Percentiles rank a stretch among this genome's conserved stretches.
These are phyloP conservation scores for Eimeria maxima DNA, from an alignment of 169 alveolate species.

Conservation along the genomic window DNA sequence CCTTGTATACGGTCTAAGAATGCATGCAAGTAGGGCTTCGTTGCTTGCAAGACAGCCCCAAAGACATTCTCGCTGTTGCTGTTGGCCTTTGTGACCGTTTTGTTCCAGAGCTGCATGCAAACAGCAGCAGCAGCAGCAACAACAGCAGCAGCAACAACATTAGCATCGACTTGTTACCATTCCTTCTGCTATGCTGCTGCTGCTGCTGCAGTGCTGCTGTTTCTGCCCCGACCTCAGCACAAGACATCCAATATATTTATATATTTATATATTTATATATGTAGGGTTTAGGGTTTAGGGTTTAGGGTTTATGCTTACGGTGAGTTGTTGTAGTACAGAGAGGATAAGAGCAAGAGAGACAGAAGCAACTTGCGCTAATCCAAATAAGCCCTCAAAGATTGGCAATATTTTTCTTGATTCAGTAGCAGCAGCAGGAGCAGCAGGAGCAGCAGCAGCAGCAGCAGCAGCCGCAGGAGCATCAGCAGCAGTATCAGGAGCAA, in stretches of 20 bases:
- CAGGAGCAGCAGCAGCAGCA: neutral
- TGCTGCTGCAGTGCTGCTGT: slow-evolving; percentile 1
- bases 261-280: neutral
- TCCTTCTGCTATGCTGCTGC: slow-evolving; percentile 1
- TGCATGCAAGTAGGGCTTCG: slow-evolving; percentile 19
- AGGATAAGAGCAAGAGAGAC: slow-evolving; percentile 46
- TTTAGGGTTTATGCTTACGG: neutral
- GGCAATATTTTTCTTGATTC: neutral
- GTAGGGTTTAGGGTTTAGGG: neutral
- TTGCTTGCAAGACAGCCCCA: neutral
- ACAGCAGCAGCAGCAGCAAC: slow-evolving; percentile 1
- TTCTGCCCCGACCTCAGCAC: neutral
- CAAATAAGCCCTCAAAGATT: slow-evolving; percentile 29
- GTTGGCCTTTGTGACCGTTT: neutral
- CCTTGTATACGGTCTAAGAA: slow-evolving; percentile 2
- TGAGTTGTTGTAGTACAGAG: neutral
- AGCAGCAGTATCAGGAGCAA: neutral
- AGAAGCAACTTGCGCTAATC: slow-evolving; percentile 18
- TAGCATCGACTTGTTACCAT: neutral
- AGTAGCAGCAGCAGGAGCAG: neutral
- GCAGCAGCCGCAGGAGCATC: neutral
- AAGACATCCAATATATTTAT: neutral
- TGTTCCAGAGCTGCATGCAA: slow-evolving; percentile 35
- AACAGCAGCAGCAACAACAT: neutral
- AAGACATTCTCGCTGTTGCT: neutral